phyloP scores from a whole-genome alignment of 1,284 basidiomycete species.

The Malassezia obtusa region DNA sequence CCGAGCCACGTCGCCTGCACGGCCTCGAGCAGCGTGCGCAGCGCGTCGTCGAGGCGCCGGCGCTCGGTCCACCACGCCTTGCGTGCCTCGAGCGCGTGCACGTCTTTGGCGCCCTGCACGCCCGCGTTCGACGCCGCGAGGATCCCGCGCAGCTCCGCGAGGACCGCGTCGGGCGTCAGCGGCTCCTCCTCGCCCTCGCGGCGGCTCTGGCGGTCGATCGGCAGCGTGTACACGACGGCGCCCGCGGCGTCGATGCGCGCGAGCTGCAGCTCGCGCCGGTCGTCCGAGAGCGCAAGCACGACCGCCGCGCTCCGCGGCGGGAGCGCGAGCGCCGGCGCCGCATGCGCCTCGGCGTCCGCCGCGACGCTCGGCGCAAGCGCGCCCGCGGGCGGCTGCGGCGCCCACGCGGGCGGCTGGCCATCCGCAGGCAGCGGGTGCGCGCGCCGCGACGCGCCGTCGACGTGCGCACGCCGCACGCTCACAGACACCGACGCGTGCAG shows the following conservation, averaged over 20 bases:
- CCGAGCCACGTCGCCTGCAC: slow-evolving; percentile 96
- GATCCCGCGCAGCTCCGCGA: slow-evolving; percentile 67
- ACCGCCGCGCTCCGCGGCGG: not conserved
- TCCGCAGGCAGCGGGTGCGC: not conserved
- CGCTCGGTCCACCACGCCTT: slow-evolving; percentile 75
- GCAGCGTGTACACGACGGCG: slow-evolving; percentile 61
- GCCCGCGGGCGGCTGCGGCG: not conserved
- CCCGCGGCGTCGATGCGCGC: slow-evolving; percentile 53
- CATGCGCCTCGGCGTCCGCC: not conserved
- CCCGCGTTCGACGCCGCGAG: slow-evolving; percentile 66
- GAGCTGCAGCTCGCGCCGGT: slow-evolving; percentile 71
- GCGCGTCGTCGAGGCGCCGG: slow-evolving; percentile 62
- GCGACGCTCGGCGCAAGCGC: not conserved
- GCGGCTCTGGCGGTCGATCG: slow-evolving; percentile 66
- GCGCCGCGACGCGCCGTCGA: slow-evolving; percentile 2
- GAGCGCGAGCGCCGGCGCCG: not conserved
- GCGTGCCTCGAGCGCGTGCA: slow-evolving; percentile 59
- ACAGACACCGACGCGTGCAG: slow-evolving; percentile 10
- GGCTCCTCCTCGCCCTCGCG: slow-evolving; percentile 63
- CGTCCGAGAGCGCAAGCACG: slow-evolving; percentile 59
- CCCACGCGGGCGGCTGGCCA: not conserved
- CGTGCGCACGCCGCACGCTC: slow-evolving; percentile 8
- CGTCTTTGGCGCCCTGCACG: slow-evolving; percentile 63
- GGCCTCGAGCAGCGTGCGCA: slow-evolving; percentile 66
- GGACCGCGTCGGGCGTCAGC: slow-evolving; percentile 65